Evolutionary conservation across 139 green algal genomes (phyloP).

Genomic region (Tetraselmis chui): DNA sequence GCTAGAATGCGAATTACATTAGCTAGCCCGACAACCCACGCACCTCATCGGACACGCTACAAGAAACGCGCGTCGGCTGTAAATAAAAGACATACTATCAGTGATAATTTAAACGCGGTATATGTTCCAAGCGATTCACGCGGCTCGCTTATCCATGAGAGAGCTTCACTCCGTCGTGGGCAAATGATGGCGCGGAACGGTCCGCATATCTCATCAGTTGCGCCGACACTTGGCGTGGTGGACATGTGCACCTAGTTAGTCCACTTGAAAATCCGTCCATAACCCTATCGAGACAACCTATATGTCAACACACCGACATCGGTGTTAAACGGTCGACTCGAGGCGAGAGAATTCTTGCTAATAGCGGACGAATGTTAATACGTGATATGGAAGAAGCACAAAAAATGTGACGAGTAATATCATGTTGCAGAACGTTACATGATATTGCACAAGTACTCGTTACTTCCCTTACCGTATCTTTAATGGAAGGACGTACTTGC

Average conservation of each 20-base stretch:
- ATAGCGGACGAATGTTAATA: not conserved
- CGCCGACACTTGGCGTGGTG: not conserved
- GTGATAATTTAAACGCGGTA: not conserved
- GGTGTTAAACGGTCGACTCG: not conserved
- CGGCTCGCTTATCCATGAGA: not conserved
- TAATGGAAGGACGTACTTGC: too few species aligned
- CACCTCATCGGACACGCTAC: not conserved
- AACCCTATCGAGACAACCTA: not conserved
- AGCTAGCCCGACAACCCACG: not conserved
- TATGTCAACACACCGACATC: not conserved
- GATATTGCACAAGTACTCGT: too few species aligned
- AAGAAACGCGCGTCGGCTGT: not conserved
- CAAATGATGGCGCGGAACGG: not conserved
- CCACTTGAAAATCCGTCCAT: not conserved
- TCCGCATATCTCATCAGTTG: not conserved
- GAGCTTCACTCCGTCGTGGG: not conserved
- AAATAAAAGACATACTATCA: not conserved
- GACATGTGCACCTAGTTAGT: not conserved
- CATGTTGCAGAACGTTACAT: too few species aligned
- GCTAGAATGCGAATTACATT: not conserved
- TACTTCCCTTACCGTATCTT: too few species aligned
- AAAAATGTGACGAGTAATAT: too few species aligned
- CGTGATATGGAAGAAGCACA: not conserved
- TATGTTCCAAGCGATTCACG: not conserved
- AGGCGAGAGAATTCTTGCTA: not conserved